Conservation (phyloP, 2,329 filamentous ascomycete species). For the Coniochaeta sp. region DNA sequence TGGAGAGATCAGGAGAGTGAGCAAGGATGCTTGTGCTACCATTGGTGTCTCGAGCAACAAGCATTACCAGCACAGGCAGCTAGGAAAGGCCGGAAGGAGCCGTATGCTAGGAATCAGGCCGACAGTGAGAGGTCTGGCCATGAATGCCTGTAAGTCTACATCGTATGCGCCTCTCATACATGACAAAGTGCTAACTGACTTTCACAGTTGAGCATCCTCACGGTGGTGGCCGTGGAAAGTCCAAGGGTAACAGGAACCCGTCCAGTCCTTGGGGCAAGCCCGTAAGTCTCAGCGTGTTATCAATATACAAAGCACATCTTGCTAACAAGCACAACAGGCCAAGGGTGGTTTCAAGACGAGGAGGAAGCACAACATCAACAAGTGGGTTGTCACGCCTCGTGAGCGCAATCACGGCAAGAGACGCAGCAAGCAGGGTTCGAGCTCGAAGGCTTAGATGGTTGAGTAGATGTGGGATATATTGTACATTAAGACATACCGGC, state of each 20-base stretch:
- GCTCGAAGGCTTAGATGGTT: constrained; percentile 6
- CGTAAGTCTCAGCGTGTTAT: constrained; percentile 49
- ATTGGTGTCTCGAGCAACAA: constrained; percentile 92
- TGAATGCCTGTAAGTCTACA: constrained; percentile 74
- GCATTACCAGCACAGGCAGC: constrained; percentile 79
- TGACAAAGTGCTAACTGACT: background rate
- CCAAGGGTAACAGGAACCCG: constrained; percentile 93
- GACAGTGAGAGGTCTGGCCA: constrained; percentile 93
- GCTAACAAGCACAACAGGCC: constrained; percentile 41
- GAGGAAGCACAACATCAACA: constrained; percentile 82
- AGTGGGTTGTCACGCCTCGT: constrained; percentile 78
- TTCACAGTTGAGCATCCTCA: constrained; percentile 81
- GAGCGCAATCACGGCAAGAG: constrained; percentile 88
- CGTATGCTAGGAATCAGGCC: constrained; percentile 92
- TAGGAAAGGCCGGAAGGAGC: constrained; percentile 91
- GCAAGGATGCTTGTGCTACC: constrained; percentile 88
- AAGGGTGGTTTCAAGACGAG: constrained; percentile 91
- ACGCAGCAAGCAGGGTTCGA: constrained; percentile 50
- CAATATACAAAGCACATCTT: background rate
- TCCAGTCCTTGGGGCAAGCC: constrained; percentile 95
- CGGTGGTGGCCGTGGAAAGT: constrained; percentile 98
- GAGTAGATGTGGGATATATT: constrained; percentile 9
- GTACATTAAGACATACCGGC: constrained; percentile 16
- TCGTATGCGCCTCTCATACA: background rate
- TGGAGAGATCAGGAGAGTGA: constrained; percentile 83